These are phyloP conservation scores for Nicotiana noctiflora DNA, from an alignment of 257 asterid species.

Conservation along the genomic window DNA sequence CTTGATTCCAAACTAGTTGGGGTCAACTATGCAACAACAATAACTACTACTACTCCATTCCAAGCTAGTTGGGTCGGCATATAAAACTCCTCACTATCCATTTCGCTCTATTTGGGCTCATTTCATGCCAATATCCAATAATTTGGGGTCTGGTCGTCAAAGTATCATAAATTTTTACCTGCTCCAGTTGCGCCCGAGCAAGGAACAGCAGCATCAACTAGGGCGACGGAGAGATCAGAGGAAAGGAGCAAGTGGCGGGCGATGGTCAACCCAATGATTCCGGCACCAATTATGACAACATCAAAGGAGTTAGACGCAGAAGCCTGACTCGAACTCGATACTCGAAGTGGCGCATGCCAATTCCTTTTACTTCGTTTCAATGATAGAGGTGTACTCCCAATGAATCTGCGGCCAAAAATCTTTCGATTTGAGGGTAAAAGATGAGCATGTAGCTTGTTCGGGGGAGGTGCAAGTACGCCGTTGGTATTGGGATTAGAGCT, in stretches of 20 bases:
- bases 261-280: constrained; percentile 85
- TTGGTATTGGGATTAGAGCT: constrained; percentile 11
- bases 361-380: constrained; percentile 1
- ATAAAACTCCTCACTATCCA: background rate
- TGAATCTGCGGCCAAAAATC: constrained; percentile 9
- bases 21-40: background rate
- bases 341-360: constrained; percentile 16
- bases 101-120: background rate
- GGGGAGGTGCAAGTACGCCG: constrained; percentile 21
- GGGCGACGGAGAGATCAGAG: constrained; percentile 76
- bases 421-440: constrained; percentile 15
- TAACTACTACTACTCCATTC: background rate
- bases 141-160: background rate
- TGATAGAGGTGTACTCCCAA: constrained; percentile 5
- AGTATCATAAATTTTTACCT: constrained; percentile 30
- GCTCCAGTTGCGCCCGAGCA: constrained; percentile 99
- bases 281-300: constrained; percentile 81
- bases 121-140: background rate
- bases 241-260: constrained; percentile 79
- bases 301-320: constrained; percentile 44
- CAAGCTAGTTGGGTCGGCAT: background rate
- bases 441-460: background rate
- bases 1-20: background rate
- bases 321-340: constrained; percentile 14
- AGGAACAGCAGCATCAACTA: constrained; percentile 78